Evolutionary conservation across 1,284 basidiomycete species (phyloP).

Genomic region (Coriolopsis trogii): DNA sequence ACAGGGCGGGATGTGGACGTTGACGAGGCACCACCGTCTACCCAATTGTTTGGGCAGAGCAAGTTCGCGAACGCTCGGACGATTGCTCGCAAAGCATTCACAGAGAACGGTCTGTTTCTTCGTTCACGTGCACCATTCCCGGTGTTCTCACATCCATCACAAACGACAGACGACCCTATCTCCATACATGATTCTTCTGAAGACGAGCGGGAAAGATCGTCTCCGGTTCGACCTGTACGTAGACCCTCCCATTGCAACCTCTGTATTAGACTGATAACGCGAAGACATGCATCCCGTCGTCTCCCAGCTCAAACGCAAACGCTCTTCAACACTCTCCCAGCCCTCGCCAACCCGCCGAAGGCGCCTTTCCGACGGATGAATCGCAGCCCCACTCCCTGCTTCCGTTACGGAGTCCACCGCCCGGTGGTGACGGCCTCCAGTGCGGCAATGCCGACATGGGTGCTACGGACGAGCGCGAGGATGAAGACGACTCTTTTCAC

Average conservation of each 20-base stretch:
- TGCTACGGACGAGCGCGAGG: neutral
- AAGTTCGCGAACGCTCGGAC: conserved; percentile 25
- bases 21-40: conserved; percentile 32
- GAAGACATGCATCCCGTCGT: conserved; percentile 16
- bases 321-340: conserved; percentile 13
- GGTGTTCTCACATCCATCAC: neutral
- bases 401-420: conserved; percentile 6
- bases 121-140: neutral
- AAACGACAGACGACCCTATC: conserved; percentile 14
- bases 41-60: conserved; percentile 43
- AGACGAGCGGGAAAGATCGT: conserved; percentile 9
- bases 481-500: conserved; percentile 10
- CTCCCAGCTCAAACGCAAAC: conserved; percentile 32
- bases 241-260: neutral
- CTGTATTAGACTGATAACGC: conserved; percentile 33
- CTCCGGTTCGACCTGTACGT: conserved; percentile 17
- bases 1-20: no score
- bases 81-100: neutral
- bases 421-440: conserved; percentile 11
- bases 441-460: no score
- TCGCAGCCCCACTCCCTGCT: neutral
- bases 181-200: conserved; percentile 20
- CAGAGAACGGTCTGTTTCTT: neutral
- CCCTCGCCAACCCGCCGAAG: conserved; percentile 8
- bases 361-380: neutral